phyloP scores from a whole-genome alignment of 331 rosid species.

The Cydonia oblonga region DNA sequence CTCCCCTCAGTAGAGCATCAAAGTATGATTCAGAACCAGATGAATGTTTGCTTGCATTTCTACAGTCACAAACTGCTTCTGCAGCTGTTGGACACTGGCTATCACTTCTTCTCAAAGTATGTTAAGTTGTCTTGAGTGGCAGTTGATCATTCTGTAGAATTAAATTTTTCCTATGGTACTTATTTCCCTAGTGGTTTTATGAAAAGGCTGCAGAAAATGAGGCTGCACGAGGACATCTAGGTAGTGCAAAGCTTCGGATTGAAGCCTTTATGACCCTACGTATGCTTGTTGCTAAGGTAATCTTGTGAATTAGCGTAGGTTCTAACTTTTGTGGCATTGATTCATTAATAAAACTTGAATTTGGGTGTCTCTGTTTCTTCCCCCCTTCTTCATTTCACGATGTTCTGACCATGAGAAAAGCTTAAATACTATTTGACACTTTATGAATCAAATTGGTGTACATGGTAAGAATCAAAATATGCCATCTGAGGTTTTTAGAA shows the following conservation, averaged over 20 bases:
- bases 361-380: background rate
- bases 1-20: slow-evolving; percentile 10
- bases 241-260: slow-evolving; percentile 67
- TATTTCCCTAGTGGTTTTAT: slow-evolving; percentile 20
- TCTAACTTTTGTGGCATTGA: background rate
- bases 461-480: background rate
- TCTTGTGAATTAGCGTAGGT: background rate
- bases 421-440: background rate
- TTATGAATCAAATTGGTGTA: background rate
- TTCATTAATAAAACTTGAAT: background rate
- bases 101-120: slow-evolving; percentile 85
- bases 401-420: background rate
- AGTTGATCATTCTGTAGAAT: background rate
- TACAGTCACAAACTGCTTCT: slow-evolving; percentile 62
- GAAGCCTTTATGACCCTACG: slow-evolving; percentile 75
- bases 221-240: slow-evolving; percentile 78
- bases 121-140: slow-evolving; percentile 5
- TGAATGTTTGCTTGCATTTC: slow-evolving; percentile 71
- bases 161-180: background rate
- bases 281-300: slow-evolving; percentile 82
- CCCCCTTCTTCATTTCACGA: background rate
- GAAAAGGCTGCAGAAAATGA: slow-evolving; percentile 81
- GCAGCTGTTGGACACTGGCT: slow-evolving; percentile 97
- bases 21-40: slow-evolving; percentile 36
- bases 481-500: background rate